Evolutionary conservation across 257 asterid species (phyloP), one percentile per base, ranked within the genome.

Genomic region (Solanum appendiculatum): DNA sequence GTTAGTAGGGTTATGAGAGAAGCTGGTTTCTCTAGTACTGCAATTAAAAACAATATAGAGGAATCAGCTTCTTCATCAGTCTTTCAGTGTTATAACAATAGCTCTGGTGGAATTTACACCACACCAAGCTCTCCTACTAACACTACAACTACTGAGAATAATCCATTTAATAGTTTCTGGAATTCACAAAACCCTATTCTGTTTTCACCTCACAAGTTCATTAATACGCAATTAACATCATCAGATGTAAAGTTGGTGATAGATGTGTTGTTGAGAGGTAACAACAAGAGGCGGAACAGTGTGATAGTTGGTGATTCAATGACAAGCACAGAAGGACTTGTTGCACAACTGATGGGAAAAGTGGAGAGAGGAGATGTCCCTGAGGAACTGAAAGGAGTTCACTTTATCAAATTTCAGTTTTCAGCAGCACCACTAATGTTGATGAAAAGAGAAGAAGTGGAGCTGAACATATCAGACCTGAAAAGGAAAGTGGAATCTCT

Each of bases 1-100:
- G 98, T 95, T 2, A 94, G 97, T 70, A 86, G 98, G 88, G 98
- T 95, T 34, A 95, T 96, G 99, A 88, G 96, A 23, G 99, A 96
- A 87, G 99, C 99, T 64, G 98, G 99, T 0, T 95, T 96, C 80
- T 94, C 95, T 23, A 92, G 96, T 89, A 89, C 93, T 14, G 88
- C 92, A 2, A 95, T 94, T 18, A 96, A 96, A 85, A 88, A 21
- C 75, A 92, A 90, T 40, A 72, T 96, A 11, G 96, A 93, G 72
- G 95, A 92, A 21, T 66, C 82, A 11, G 46, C 84, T 13, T 88
- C 82, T 72, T 89, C 95, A 33, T 89, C 95, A 27, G 95, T 93
- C 33, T 93, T 93, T 66, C 94, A 92, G 82, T 91, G 92, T 85
- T 94, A 92, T 70, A 89, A 63, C 31, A 85, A 87, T 86, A 63